Percentiles rank a stretch among this genome's conserved stretches.
Conservation (phyloP, 169 alveolate species). For the Plasmodium berghei region DNA sequence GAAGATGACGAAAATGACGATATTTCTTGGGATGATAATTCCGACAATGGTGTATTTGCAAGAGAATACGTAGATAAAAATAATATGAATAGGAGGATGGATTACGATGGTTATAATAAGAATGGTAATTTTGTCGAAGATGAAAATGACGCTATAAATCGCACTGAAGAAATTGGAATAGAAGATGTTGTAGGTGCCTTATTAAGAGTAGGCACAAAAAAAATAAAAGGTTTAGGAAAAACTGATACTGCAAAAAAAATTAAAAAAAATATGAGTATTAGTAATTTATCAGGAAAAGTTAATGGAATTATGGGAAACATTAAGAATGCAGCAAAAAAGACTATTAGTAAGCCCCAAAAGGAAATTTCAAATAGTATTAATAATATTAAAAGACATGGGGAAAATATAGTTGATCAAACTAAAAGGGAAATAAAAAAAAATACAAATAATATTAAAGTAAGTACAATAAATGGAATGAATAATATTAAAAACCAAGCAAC, state of each 20-base stretch:
- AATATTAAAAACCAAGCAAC: not conserved
- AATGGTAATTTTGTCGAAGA: not conserved
- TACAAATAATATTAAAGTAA: not conserved
- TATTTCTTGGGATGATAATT: too few relatives aligned
- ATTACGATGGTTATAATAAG: not conserved
- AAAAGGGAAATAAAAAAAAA: not conserved
- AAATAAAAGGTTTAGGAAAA: slow-evolving; percentile 30
- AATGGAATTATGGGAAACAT: slow-evolving; percentile 13
- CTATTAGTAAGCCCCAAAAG: not conserved
- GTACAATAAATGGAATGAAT: slow-evolving; percentile 4
- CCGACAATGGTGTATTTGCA: too few relatives aligned
- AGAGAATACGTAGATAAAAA: not conserved
- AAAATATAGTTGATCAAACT: not conserved
- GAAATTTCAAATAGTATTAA: not conserved
- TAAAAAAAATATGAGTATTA: slow-evolving; percentile 18
- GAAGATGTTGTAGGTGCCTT: slow-evolving; percentile 13
- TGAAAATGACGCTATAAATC: not conserved
- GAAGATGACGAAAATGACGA: not conserved
- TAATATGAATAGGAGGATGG: not conserved
- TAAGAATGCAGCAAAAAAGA: slow-evolving; percentile 18
- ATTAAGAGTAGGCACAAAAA: slow-evolving; percentile 17
- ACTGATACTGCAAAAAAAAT: slow-evolving; percentile 17
- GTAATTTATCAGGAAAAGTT: slow-evolving; percentile 25
- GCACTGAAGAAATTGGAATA: not conserved
- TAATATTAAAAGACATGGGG: not conserved